Base-by-base conservation (phyloP, 2,329 filamentous ascomycete species). In the Emericellopsis cladophorae region DNA sequence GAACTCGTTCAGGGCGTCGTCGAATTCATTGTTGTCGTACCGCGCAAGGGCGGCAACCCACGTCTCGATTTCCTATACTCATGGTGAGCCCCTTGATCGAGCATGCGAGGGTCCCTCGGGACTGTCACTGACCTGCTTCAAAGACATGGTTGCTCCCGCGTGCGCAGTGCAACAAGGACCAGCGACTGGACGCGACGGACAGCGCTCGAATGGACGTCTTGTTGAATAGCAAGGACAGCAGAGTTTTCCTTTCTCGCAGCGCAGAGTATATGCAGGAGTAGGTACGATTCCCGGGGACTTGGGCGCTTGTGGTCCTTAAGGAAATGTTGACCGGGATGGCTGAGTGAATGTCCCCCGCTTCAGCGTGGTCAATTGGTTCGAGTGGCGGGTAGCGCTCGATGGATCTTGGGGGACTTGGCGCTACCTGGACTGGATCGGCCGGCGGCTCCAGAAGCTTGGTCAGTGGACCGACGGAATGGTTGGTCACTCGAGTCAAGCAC, bases 21-120 rank as follows among this genome's bases (percentile, higher is more conserved):
- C 90, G 64, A 94, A 96, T 56, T 98, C 87, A 65, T 95, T 94
- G 66, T 90, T 92, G 66, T 98, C 92, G 67, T 98, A 98, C 58
- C 82, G 81, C 52, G 70, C 79, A 42, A 98, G 78, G 62, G 92
- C 92, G 59, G 81, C 72, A 50, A 96, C 92, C 92, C 92, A 98
- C 39, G 87, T 94, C 68, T 96, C 90, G 63, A 98, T 98, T 83
- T 98, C 92, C 89, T 94, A n/a, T 29, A 4, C 4, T 31, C 24
- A 31, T 29, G n/a, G 37, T 39, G 24, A 39, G 37, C 31, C 32
- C 32, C 5, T 21, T 21, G 18, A 21, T 21, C 18, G 18, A 21
- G 18, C 18, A 21, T 21, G 18, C 18, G 18, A 21, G n/a, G n/a
- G 18, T 21, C 18, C 18, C 5, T 21, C 18, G 18, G 18, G 18